A percentile compares a stretch with the other conserved stretches of the same genome.
Conservation (phyloP, 805 yeast species). For the Pichia eremophila region DNA sequence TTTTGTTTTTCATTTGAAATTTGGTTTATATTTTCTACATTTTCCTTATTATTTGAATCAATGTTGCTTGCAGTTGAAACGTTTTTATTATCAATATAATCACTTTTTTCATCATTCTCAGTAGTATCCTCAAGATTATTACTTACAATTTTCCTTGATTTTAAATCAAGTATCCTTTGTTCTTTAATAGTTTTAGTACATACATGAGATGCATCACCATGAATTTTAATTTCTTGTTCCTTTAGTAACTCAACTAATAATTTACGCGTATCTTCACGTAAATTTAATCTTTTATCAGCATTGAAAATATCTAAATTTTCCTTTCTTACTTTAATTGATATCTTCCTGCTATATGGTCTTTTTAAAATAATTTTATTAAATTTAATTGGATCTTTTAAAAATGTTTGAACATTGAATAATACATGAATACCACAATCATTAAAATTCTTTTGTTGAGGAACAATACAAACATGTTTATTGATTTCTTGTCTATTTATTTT, state of each 20-base stretch:
- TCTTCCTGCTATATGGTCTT: conserved; percentile 5
- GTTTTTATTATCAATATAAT: background rate
- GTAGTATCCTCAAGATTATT: background rate
- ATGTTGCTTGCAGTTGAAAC: too few species aligned
- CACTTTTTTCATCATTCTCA: background rate
- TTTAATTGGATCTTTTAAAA: conserved; percentile 38
- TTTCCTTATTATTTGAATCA: background rate
- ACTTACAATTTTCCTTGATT: background rate
- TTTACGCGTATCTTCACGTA: conserved; percentile 19
- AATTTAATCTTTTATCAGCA: conserved; percentile 17
- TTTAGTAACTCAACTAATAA: conserved; percentile 18
- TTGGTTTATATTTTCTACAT: background rate
- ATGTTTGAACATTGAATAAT: conserved; percentile 57
- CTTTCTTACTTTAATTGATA: conserved; percentile 2
- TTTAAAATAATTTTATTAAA: conserved; percentile 27
- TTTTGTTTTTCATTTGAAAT: too few species aligned
- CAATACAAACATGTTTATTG: conserved; percentile 26
- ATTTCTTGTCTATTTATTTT: conserved; percentile 40
- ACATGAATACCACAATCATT: conserved; percentile 95
- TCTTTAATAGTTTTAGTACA: conserved; percentile 12
- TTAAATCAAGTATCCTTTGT: background rate
- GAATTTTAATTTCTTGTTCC: conserved; percentile 18
- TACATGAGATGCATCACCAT: conserved; percentile 17
- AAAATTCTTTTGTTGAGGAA: conserved; percentile 79
- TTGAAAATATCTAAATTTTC: conserved; percentile 17